These are phyloP conservation scores for Pharus latifolius DNA, from an alignment of 176 grass and related monocot species.

Conservation along the genomic window DNA sequence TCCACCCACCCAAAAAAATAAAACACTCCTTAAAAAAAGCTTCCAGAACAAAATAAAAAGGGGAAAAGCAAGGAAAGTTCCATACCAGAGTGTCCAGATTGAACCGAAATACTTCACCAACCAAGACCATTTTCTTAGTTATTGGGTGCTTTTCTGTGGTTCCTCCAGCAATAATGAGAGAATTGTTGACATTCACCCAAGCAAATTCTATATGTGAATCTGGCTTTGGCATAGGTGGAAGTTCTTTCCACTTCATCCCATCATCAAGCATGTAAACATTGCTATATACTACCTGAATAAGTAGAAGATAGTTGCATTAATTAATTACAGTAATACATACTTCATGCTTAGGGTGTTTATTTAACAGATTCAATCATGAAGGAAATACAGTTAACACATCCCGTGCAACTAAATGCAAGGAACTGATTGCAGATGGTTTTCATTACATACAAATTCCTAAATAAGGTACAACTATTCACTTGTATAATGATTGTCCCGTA, in stretches of 20 bases:
- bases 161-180: slow-evolving; percentile 78
- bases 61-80: neutral
- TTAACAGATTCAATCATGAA: neutral
- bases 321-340: neutral
- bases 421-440: neutral
- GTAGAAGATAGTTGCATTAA: neutral
- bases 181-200: slow-evolving; percentile 85
- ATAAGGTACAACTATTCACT: neutral
- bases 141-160: slow-evolving; percentile 87
- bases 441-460: neutral
- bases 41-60: neutral
- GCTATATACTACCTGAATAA: slow-evolving; percentile 72
- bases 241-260: slow-evolving; percentile 63
- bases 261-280: slow-evolving; percentile 95
- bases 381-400: neutral
- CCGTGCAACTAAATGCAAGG: neutral
- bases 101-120: slow-evolving; percentile 93
- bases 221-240: slow-evolving; percentile 81
- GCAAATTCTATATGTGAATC: slow-evolving; percentile 97
- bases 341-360: neutral
- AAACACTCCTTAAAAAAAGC: too few relatives aligned
- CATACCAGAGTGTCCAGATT: slow-evolving; percentile 68
- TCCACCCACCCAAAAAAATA: neutral
- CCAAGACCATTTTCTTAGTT: slow-evolving; percentile 78
- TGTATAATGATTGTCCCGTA: neutral